Percentiles rank a stretch among this genome's conserved stretches.
Conservation (phyloP, 768 basidiomycete species). For the Boletus tylopilopsis region DNA sequence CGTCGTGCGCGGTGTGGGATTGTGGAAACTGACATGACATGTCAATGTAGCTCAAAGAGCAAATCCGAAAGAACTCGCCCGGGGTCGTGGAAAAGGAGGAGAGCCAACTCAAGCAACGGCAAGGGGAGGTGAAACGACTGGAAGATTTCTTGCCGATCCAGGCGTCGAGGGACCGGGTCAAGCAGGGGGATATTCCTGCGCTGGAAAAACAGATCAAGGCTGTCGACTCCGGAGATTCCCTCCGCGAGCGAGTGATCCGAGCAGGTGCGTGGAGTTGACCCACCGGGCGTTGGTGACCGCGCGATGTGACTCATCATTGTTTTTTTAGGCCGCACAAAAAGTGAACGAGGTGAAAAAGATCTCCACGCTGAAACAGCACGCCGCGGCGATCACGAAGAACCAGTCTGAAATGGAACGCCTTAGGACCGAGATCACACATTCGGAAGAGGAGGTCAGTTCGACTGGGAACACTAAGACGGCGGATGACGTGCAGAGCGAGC, state of each 20-base stretch:
- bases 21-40: no score
- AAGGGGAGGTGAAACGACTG: conserved; percentile 48
- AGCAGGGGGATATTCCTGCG: conserved; percentile 57
- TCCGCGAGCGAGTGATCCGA: conserved; percentile 52
- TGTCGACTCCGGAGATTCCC: conserved; percentile 54
- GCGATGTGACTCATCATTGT: background rate
- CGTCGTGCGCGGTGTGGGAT: no score
- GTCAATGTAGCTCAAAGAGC: conserved; percentile 54
- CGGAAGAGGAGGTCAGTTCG: conserved; percentile 66
- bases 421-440: conserved; percentile 52
- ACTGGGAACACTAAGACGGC: conserved; percentile 79
- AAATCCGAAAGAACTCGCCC: conserved; percentile 54
- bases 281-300: no score
- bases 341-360: conserved; percentile 53
- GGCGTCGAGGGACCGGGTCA: conserved; percentile 50
- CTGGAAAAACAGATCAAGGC: conserved; percentile 59
- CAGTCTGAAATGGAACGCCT: conserved; percentile 58
- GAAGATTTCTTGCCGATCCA: conserved; percentile 60
- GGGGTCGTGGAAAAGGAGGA: conserved; percentile 38
- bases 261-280: conserved; percentile 54
- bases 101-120: conserved; percentile 52
- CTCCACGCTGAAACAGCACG: conserved; percentile 54
- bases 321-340: conserved; percentile 46
- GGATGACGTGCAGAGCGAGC: conserved; percentile 80
- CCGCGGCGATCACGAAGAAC: conserved; percentile 53